Percentiles rank a stretch among this genome's conserved stretches.
Conservation (phyloP, 495 filamentous ascomycete species). For the Patellaria atrata region DNA sequence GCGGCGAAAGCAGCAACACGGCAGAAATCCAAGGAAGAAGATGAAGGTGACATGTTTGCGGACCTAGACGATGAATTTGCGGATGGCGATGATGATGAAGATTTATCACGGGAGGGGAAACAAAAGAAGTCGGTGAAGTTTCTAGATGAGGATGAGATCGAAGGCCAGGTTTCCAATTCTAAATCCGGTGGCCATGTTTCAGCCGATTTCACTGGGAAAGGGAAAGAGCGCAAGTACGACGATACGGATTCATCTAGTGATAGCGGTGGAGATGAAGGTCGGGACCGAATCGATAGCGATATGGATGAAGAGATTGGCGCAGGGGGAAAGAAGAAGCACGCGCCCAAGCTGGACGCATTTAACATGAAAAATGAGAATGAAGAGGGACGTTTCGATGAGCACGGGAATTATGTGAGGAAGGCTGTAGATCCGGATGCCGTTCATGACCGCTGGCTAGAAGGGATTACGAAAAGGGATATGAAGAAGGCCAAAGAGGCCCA, state of each 20-base stretch:
- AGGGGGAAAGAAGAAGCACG: slow-evolving; percentile 81
- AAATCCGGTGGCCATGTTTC: slow-evolving; percentile 57
- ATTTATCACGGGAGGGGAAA: slow-evolving; percentile 8
- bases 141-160: slow-evolving; percentile 38
- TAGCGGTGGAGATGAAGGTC: slow-evolving; percentile 58
- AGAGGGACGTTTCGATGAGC: slow-evolving; percentile 80
- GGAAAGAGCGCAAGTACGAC: slow-evolving; percentile 11
- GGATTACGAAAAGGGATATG: slow-evolving; percentile 85
- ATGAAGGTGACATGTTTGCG: slow-evolving; percentile 86
- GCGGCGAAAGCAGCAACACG: slow-evolving; percentile 31
- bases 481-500: slow-evolving; percentile 74
- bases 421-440: slow-evolving; percentile 77
- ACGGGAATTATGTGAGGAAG: slow-evolving; percentile 84
- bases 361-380: slow-evolving; percentile 86
- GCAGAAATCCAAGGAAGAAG: slow-evolving; percentile 45
- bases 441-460: slow-evolving; percentile 86
- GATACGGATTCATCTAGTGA: slow-evolving; percentile 36
- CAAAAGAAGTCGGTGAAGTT: slow-evolving; percentile 15
- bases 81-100: slow-evolving; percentile 33
- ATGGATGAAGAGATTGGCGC: slow-evolving; percentile 80
- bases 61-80: slow-evolving; percentile 53
- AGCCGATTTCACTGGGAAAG: slow-evolving; percentile 35
- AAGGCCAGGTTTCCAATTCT: slow-evolving; percentile 65
- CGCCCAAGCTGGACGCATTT: slow-evolving; percentile 92
- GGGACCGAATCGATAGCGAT: slow-evolving; percentile 47